A percentile compares a stretch with the other conserved stretches of the same genome.
Conservation (phyloP, 2,329 filamentous ascomycete species). For the Juglanconis juglandina region DNA sequence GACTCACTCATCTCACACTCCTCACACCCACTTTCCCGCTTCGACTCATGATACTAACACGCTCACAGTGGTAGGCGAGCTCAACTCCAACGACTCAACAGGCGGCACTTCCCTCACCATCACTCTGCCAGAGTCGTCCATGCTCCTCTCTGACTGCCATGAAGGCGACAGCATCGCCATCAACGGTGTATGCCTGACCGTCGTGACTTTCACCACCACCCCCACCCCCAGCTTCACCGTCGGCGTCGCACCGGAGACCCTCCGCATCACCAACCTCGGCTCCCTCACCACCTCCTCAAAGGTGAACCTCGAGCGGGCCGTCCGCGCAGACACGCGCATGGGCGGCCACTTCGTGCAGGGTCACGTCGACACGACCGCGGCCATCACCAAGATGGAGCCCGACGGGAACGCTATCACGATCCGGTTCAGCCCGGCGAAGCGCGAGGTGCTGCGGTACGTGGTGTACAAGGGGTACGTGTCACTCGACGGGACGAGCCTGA, state of each 20-base stretch:
- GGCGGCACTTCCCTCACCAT: conserved; percentile 91
- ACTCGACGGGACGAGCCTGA: conserved; percentile 91
- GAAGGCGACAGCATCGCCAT: conserved; percentile 91
- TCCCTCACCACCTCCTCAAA: conserved; percentile 59
- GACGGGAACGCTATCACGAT: conserved; percentile 92
- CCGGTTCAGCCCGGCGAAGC: conserved; percentile 70
- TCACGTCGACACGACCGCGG: conserved; percentile 87
- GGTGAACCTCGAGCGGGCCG: conserved; percentile 93
- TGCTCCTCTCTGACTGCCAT: conserved; percentile 78
- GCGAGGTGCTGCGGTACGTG: conserved; percentile 73
- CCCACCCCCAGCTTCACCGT: conserved; percentile 68
- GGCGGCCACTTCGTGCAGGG: conserved; percentile 98
- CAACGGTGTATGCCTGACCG: conserved; percentile 94
- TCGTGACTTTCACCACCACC: conserved; percentile 54
- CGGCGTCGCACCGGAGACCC: conserved; percentile 90
- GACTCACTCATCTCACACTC: conserved; percentile 11
- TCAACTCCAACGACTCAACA: conserved; percentile 76
- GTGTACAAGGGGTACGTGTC: conserved; percentile 96
- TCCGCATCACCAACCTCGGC: conserved; percentile 94
- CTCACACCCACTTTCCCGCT: conserved; percentile 16
- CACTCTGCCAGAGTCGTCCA: conserved; percentile 59
- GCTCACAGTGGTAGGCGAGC: conserved; percentile 70
- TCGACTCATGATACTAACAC: conserved; percentile 20
- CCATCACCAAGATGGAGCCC: conserved; percentile 65
- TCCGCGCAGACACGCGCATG: conserved; percentile 89